Evolutionary conservation across 805 yeast species (phyloP), one percentile per base, ranked within the genome.

Genomic region (Saturnispora gosingensis): DNA sequence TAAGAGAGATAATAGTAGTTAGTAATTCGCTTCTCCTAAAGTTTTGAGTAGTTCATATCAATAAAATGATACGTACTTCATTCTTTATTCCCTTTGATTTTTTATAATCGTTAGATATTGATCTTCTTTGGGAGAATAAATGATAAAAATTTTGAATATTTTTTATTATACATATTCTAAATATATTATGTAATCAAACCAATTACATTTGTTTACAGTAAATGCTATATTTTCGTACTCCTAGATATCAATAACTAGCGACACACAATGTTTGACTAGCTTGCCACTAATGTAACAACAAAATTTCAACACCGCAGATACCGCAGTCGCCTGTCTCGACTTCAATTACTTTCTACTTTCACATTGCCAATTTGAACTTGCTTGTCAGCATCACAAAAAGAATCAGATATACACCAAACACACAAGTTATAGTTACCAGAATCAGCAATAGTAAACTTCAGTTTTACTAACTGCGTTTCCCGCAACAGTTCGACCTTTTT

Each of bases 331-430:
- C 22, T 22, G 11, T 39, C 8, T 16, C 13, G 13, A 22, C 28
- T 34, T 22, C 5, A 8, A 22, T 6, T n/a, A 7, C 22, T 13
- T 44, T 44, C 20, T 5, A 36, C 35, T 30, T 28, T 35, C 24
- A 50, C 34, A 18, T 45, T 48, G 6, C 49, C 50, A 16, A 53
- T 43, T 25, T 74, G 77, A 46, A 82, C 75, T 67, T 91, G 96
- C 64, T 86, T 87, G 63, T 91, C 99, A 2, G 89, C 95, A 62
- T 90, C 98, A n/a, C 88, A 61, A 60, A 90, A 91, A 0, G 95
- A 83, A 61, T 90, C 97, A 68, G 97, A 85, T 63, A 90, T 78
- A 61, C 91, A 82, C 95, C 95, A 90, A 1, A 88, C 69, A 0
- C 82, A 77, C 25, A 90, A 66, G 16, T 73, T 62, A 51, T 83